A percentile compares a stretch with the other conserved stretches of the same genome.
phyloP scores from a whole-genome alignment of 2,329 filamentous ascomycete genomes.

The Colletotrichum kahawae region DNA sequence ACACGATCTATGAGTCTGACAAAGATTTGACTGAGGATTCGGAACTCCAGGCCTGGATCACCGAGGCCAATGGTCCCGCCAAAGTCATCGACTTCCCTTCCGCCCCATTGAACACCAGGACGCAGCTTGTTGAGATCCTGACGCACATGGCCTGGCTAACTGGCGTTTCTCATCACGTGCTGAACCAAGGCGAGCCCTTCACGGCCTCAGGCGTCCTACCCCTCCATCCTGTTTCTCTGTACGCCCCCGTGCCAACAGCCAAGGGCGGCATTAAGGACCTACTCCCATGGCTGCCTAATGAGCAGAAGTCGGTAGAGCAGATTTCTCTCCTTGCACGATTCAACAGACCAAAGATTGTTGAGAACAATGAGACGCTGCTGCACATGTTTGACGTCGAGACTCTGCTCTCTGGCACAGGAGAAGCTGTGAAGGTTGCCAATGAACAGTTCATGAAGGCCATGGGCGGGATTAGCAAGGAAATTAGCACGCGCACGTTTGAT shows the following conservation, averaged over 20 bases:
- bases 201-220: not conserved
- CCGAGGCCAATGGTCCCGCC: not conserved
- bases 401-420: not conserved
- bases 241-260: not conserved
- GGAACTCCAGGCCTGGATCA: not conserved
- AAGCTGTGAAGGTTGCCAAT: not conserved
- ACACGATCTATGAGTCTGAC: not conserved
- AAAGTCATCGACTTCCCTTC: not conserved
- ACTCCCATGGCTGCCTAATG: not conserved
- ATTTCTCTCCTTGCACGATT: not conserved
- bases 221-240: not conserved
- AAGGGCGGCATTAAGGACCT: not conserved
- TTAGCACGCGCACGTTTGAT: constrained; percentile 41
- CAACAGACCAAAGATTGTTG: not conserved
- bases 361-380: not conserved
- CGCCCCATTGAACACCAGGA: not conserved
- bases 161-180: not conserved
- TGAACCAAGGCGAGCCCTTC: not conserved
- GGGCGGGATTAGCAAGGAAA: not conserved
- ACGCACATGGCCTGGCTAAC: not conserved
- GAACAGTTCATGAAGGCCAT: not conserved
- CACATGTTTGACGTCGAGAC: not conserved
- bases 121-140: not conserved
- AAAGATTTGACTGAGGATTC: not conserved
- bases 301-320: not conserved